Evolutionary conservation across 495 filamentous ascomycete genomes (phyloP), one percentile per base, ranked within the genome.

Genomic region (Talaromyces wortmannii): DNA sequence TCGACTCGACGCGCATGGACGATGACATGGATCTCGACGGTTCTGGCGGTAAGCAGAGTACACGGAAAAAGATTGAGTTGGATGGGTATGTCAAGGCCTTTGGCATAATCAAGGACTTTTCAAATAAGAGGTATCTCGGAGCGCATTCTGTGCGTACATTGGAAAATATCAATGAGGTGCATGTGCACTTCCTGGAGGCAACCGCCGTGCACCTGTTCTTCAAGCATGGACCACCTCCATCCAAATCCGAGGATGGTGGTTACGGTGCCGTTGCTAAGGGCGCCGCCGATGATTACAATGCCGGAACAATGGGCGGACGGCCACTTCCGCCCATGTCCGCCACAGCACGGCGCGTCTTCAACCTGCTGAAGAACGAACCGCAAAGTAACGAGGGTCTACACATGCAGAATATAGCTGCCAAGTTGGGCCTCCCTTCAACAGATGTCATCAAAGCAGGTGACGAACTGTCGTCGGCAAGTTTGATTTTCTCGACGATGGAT

Each of bases 401-500:
- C 69, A 69, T 89, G 55, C 85, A 91, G 61, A 64, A 83, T 56
- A 89, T 98, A 64, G 82, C 86, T 4, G 67, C 75, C 16, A 78
- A 78, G 57, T 71, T 86, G 51, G 71, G 78, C 6, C 66, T 95
- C 72, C 74, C 82, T 3, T 66, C 81, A 30, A 73, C 75, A 29
- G 90, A 95, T 47, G 87, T 96, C 16, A 63, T 80, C 48, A 81
- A 78, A 47, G 95, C 86, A 33, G 84, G 85, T 7, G 87, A 94
- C 55, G 91, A 97, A 70, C 65, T 97, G 65, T 60, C 92, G 43
- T 73, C 66, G 6, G 65, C 81, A 18, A 89, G 91, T 47, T 60
- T 90, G 63, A 88, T 95, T 50, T 98, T 90, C 69, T 90, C 91
- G 50, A 98, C 95, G 10, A 74, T 92, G 29, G 91, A 97, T 73